A percentile compares a stretch with the other conserved stretches of the same genome.
Conservation (phyloP, 192 early-diverging fungal species). For the Mortierella antarctica region DNA sequence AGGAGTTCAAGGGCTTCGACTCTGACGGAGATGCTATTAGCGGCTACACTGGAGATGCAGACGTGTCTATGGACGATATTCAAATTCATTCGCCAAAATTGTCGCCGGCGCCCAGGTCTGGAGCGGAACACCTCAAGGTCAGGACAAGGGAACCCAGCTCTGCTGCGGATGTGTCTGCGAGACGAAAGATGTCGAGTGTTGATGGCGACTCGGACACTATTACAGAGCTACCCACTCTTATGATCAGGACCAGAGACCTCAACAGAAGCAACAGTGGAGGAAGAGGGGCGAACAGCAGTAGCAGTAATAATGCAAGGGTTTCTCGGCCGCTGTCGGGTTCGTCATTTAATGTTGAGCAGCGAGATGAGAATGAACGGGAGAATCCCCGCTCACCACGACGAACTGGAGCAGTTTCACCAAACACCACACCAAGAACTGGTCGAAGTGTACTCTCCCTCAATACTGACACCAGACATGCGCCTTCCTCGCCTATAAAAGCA, state of each 20-base stretch:
- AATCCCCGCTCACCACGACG: conserved; percentile 31
- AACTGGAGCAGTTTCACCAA: conserved; percentile 3
- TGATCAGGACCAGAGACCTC: conserved; percentile 27
- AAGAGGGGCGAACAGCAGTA: background rate
- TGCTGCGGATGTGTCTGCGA: background rate
- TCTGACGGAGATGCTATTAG: conserved; percentile 47
- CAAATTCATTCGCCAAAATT: background rate
- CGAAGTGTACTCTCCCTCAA: background rate
- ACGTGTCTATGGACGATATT: conserved; percentile 47
- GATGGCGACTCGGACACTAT: conserved; percentile 47
- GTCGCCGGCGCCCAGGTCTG: background rate
- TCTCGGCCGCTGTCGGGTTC: conserved; percentile 15
- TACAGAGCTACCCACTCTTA: conserved; percentile 22
- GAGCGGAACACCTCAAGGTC: background rate
- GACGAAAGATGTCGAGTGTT: conserved; percentile 29
- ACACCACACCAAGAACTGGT: background rate
- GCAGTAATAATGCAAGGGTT: background rate
- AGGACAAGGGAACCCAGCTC: conserved; percentile 5
- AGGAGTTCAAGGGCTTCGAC: conserved; percentile 43
- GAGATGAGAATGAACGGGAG: background rate
- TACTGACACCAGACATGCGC: background rate
- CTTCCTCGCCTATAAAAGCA: conserved; percentile 11
- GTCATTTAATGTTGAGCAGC: conserved; percentile 22
- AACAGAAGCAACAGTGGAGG: conserved; percentile 19
- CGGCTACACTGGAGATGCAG: conserved; percentile 51